Conservation (phyloP, 805 yeast genomes). For the Gaillardinia entomophila region DNA sequence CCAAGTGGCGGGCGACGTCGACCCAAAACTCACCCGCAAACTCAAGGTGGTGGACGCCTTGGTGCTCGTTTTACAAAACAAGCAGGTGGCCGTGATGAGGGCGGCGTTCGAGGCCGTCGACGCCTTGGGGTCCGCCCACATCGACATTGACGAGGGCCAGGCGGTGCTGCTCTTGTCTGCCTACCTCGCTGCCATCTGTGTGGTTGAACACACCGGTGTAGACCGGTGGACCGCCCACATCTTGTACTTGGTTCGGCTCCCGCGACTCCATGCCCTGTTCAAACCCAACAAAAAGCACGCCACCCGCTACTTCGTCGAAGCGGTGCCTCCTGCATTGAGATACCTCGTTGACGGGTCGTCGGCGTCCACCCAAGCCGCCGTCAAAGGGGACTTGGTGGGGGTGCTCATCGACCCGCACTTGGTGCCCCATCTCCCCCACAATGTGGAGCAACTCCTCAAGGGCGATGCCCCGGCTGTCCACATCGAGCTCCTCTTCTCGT, state of each 20-base stretch:
- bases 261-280: slow-evolving; percentile 14
- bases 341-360: background rate
- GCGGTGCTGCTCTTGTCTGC: slow-evolving; percentile 20
- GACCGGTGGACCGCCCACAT: slow-evolving; percentile 20
- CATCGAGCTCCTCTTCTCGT: slow-evolving; percentile 15
- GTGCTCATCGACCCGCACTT: too few relatives aligned
- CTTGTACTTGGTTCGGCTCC: slow-evolving; percentile 16
- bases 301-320: slow-evolving; percentile 20
- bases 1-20: slow-evolving; percentile 29
- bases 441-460: slow-evolving; percentile 24
- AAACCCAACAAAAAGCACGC: slow-evolving; percentile 25
- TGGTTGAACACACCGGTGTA: slow-evolving; percentile 2
- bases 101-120: slow-evolving; percentile 11
- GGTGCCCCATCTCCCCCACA: too few relatives aligned
- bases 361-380: background rate
- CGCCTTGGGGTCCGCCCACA: slow-evolving; percentile 33
- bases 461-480: slow-evolving; percentile 4
- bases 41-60: background rate
- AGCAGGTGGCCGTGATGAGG: slow-evolving; percentile 11
- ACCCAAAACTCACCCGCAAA: slow-evolving; percentile 8
- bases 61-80: too few relatives aligned
- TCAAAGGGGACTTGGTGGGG: too few relatives aligned
- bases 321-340: slow-evolving; percentile 9
- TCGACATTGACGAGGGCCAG: slow-evolving; percentile 19
- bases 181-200: slow-evolving; percentile 8